phyloP scores from a whole-genome alignment of 768 basidiomycete species.

The Suillus bovinus region DNA sequence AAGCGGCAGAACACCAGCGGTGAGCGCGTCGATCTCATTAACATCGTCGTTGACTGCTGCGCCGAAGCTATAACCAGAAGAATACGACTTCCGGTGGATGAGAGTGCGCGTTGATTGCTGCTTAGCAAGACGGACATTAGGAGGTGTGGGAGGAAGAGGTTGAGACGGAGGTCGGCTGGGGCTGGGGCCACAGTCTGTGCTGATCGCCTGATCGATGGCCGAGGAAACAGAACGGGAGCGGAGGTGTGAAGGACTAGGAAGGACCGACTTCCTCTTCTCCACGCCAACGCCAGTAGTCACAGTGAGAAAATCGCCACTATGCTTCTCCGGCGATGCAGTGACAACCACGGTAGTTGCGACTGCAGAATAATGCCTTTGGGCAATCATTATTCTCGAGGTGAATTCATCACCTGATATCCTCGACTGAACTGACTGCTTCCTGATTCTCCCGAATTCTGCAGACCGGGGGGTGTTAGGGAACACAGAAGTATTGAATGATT shows the following conservation, averaged over 20 bases:
- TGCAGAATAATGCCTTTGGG: slow-evolving; percentile 71
- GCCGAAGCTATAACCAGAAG: slow-evolving; percentile 64
- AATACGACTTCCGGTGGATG: slow-evolving; percentile 62
- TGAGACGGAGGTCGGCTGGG: slow-evolving; percentile 63
- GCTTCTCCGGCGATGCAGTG: slow-evolving; percentile 46
- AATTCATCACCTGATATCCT: slow-evolving; percentile 48
- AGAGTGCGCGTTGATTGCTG: slow-evolving; percentile 42
- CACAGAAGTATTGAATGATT: slow-evolving; percentile 40
- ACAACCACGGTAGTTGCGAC: slow-evolving; percentile 66
- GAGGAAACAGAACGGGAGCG: slow-evolving; percentile 64
- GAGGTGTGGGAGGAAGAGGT: slow-evolving; percentile 77
- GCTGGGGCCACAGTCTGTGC: slow-evolving; percentile 39
- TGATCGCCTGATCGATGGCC: slow-evolving; percentile 40
- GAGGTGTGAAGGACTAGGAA: slow-evolving; percentile 42
- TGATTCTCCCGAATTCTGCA: slow-evolving; percentile 54
- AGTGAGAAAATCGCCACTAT: slow-evolving; percentile 17
- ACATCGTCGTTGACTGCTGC: slow-evolving; percentile 49
- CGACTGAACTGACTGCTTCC: slow-evolving; percentile 56
- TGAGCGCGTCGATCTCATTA: slow-evolving; percentile 70
- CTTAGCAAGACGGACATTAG: slow-evolving; percentile 57
- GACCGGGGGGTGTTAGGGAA: slow-evolving; percentile 55
- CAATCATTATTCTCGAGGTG: slow-evolving; percentile 66
- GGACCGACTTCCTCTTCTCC: slow-evolving; percentile 30
- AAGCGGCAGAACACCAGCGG: slow-evolving; percentile 66
- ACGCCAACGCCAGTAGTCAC: slow-evolving; percentile 37